Evolutionary conservation across 2,329 filamentous ascomycete species (phyloP).

Genomic region (Basipetospora chlamydospora): DNA sequence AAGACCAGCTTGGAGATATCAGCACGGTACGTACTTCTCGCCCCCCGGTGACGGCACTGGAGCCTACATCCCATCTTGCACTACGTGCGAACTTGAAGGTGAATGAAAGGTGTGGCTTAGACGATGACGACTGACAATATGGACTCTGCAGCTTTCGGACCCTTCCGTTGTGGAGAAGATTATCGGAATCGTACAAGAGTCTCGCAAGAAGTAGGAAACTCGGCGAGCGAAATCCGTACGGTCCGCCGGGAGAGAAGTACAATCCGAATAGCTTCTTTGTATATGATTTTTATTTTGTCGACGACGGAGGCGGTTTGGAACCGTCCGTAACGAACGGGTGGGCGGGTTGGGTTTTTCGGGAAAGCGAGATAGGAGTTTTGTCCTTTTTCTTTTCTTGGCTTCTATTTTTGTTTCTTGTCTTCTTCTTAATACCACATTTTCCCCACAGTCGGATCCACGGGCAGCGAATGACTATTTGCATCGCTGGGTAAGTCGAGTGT

Average conservation of each 20-base stretch:
- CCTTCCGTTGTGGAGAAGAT: conserved; percentile 82
- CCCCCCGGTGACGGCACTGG: too few relatives aligned
- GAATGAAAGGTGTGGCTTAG: neutral
- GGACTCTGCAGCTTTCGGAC: conserved; percentile 60
- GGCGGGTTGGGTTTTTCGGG: conserved; percentile 8
- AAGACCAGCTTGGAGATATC: conserved; percentile 88
- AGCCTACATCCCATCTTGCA: too few relatives aligned
- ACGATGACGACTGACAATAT: conserved; percentile 4
- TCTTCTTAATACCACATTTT: conserved; percentile 5
- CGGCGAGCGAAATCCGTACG: neutral
- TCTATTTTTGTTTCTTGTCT: neutral
- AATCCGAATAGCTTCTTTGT: neutral
- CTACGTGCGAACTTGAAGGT: too few relatives aligned
- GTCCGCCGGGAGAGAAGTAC: neutral
- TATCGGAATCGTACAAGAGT: conserved; percentile 62
- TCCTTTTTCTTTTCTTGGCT: neutral
- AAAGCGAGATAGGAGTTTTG: conserved; percentile 9
- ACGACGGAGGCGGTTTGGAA: too few relatives aligned
- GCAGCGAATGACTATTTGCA: neutral
- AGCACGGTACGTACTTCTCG: conserved; percentile 54
- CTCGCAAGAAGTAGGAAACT: conserved; percentile 32
- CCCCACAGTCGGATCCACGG: neutral
- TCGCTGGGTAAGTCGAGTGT: too few relatives aligned
- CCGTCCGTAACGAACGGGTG: too few relatives aligned
- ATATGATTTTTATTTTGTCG: neutral